A percentile compares a stretch with the other conserved stretches of the same genome.
Conservation (phyloP, 2,329 filamentous ascomycete genomes). For the Graphilbum ipis-grandicollis region DNA sequence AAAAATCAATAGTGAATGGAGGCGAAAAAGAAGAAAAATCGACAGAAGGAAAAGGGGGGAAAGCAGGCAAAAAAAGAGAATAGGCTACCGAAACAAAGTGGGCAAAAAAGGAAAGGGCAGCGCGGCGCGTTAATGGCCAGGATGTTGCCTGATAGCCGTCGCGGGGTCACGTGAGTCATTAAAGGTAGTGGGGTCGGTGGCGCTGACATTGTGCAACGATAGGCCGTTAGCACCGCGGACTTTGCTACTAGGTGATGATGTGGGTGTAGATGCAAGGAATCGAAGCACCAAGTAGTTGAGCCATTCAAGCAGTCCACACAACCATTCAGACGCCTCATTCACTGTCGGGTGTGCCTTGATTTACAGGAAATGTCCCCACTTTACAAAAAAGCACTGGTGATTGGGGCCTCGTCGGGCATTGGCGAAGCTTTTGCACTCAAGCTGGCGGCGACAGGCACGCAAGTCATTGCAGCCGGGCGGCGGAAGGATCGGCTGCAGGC, state of each 20-base stretch:
- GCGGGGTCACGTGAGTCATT: background rate
- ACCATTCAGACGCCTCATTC: background rate
- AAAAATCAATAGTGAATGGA: too few species aligned
- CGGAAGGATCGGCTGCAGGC: constrained; percentile 26
- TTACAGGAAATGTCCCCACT: constrained; percentile 4
- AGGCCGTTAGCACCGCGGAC: too few species aligned
- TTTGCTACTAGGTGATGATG: too few species aligned
- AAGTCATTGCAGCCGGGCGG: constrained; percentile 28
- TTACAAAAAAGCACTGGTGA: constrained; percentile 31
- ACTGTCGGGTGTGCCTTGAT: background rate
- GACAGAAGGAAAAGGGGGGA: background rate
- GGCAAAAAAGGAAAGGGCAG: background rate
- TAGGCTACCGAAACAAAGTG: background rate
- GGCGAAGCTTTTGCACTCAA: constrained; percentile 23
- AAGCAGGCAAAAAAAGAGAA: background rate
- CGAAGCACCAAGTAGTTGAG: too few species aligned
- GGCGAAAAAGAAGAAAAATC: background rate
- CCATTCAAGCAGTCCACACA: background rate
- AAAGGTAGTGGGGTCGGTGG: too few species aligned
- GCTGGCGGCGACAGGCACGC: constrained; percentile 18
- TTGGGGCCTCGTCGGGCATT: constrained; percentile 34
- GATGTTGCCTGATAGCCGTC: background rate
- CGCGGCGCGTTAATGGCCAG: background rate
- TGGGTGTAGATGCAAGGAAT: too few species aligned
- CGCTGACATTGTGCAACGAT: too few species aligned